Conservation (phyloP, 306 rosid genomes). For the Casuarina glauca region DNA sequence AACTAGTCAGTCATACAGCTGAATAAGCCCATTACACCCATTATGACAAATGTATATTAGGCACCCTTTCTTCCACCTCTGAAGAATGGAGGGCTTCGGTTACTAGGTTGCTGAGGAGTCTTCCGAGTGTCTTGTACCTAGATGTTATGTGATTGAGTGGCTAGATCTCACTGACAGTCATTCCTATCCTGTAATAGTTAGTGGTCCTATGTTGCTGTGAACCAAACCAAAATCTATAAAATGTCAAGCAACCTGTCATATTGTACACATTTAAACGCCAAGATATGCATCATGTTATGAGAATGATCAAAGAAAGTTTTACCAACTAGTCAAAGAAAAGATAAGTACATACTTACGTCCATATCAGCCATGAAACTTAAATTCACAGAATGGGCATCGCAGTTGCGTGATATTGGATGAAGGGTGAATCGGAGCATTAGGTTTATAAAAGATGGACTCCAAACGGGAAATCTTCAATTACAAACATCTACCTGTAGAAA, state of each 20-base stretch:
- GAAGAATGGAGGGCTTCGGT: too few species aligned
- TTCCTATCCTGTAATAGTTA: not conserved
- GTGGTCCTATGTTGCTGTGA: not conserved
- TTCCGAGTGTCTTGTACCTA: not conserved
- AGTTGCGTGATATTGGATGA: not conserved
- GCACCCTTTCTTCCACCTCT: too few species aligned
- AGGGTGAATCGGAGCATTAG: not conserved
- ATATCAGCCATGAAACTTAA: not conserved
- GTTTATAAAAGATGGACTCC: not conserved
- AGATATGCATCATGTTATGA: not conserved
- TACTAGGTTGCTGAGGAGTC: too few species aligned
- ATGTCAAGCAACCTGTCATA: not conserved
- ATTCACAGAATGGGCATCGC: not conserved
- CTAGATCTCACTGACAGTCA: not conserved
- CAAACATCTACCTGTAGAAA: constrained; percentile 51
- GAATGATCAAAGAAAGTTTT: not conserved
- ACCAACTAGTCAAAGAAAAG: not conserved
- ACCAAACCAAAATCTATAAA: not conserved
- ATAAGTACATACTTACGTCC: not conserved
- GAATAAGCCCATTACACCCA: not conserved
- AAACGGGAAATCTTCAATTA: not conserved
- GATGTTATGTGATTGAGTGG: not conserved
- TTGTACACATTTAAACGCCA: not conserved
- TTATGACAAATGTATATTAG: too few species aligned
- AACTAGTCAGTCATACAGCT: not conserved